Conservation (phyloP, 345 rosid genomes). For the Xanthoceras sorbifolium region DNA sequence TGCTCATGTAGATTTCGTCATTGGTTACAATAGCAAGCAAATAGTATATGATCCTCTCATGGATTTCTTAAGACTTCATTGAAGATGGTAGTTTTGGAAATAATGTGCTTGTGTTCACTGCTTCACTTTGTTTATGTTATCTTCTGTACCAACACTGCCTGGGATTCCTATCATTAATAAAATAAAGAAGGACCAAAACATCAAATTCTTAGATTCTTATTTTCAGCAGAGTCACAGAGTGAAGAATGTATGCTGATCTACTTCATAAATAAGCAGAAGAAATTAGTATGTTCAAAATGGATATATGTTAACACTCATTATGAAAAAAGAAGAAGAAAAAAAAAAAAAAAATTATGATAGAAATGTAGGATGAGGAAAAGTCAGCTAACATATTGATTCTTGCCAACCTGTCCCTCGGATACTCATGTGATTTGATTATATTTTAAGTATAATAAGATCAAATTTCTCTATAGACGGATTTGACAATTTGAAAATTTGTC, state of each 20-base stretch:
- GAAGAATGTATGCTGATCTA: too few relatives aligned
- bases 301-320: neutral
- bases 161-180: neutral
- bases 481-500: neutral
- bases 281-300: neutral
- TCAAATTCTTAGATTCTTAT: too few relatives aligned
- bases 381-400: too few relatives aligned
- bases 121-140: neutral
- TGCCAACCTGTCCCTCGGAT: too few relatives aligned
- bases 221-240: too few relatives aligned
- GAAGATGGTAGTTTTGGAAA: conserved; percentile 12
- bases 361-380: too few relatives aligned
- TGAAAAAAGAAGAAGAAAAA: neutral
- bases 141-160: conserved; percentile 23
- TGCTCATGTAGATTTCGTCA: conserved; percentile 49
- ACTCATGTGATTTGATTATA: too few relatives aligned
- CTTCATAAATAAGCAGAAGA: neutral
- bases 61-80: conserved; percentile 40
- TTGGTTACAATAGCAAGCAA: conserved; percentile 45
- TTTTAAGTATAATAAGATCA: too few relatives aligned
- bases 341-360: too few relatives aligned
- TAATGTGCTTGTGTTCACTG: neutral
- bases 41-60: conserved; percentile 48
- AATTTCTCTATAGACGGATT: too few relatives aligned
- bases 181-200: too few relatives aligned